Conservation (phyloP, 208 protist species). For the Acanthamoeba royreba region DNA sequence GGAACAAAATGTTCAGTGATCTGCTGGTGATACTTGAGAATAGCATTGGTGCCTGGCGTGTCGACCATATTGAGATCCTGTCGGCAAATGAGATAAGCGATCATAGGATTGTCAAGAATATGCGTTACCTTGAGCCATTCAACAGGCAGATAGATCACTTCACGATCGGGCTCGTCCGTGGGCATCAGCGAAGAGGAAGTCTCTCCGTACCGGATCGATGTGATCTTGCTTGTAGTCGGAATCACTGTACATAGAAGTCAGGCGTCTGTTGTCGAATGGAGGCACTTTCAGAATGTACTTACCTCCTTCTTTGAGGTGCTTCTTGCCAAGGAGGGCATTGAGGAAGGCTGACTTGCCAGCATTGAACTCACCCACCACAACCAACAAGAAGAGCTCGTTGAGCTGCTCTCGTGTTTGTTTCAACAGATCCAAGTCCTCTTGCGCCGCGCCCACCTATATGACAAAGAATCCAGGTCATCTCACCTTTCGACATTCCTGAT, state of each 20-base stretch:
- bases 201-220: neutral
- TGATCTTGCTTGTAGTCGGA: constrained; percentile 48
- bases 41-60: constrained; percentile 53
- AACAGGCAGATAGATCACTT: constrained; percentile 54
- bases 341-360: constrained; percentile 66
- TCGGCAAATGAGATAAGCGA: neutral
- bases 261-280: neutral
- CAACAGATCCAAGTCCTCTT: constrained; percentile 19
- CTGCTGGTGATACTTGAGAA: constrained; percentile 59
- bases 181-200: neutral
- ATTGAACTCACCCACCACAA: constrained; percentile 66
- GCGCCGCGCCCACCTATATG: neutral
- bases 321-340: constrained; percentile 60
- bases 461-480: neutral
- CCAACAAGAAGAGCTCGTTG: constrained; percentile 58
- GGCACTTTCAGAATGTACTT: neutral
- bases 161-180: constrained; percentile 19
- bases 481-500: neutral
- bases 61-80: constrained; percentile 51
- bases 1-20: constrained; percentile 68
- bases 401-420: neutral
- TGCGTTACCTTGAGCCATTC: constrained; percentile 52
- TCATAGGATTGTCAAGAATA: neutral
- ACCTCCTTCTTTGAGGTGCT: constrained; percentile 58
- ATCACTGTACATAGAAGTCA: neutral